phyloP scores from a whole-genome alignment of 1,284 basidiomycete genomes.

The Hortiboletus rubellus region DNA sequence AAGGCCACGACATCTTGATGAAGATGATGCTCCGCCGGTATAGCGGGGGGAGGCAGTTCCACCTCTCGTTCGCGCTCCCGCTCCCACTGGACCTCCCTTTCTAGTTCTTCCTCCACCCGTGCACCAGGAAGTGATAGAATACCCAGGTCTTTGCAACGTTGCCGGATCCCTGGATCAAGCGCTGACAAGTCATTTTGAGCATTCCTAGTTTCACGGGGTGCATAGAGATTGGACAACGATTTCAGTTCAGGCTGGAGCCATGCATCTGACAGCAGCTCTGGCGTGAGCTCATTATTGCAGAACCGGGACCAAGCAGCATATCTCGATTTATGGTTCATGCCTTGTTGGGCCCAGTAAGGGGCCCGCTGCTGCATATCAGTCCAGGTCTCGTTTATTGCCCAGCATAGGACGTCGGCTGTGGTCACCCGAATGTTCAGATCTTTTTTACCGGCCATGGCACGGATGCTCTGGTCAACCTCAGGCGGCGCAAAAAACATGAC shows the following conservation, averaged over 20 bases:
- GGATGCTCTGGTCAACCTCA: too few species aligned
- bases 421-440: too few species aligned
- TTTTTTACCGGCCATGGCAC: too few species aligned
- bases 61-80: conserved; percentile 2
- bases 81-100: neutral
- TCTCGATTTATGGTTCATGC: neutral
- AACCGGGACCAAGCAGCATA: neutral
- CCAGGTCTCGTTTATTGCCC: too few species aligned
- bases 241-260: neutral
- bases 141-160: neutral
- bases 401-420: too few species aligned
- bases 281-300: neutral
- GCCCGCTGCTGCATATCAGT: too few species aligned
- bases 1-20: neutral
- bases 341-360: too few species aligned
- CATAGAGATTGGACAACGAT: neutral
- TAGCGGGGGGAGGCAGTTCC: neutral
- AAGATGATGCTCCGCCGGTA: neutral
- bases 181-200: too few species aligned
- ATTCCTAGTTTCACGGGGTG: neutral
- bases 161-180: too few species aligned
- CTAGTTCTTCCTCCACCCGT: neutral
- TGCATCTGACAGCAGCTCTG: neutral
- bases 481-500: too few species aligned
- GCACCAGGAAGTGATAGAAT: neutral